Base-by-base conservation (phyloP, 2,329 filamentous ascomycete genomes). In the Fusarium algeriense region DNA sequence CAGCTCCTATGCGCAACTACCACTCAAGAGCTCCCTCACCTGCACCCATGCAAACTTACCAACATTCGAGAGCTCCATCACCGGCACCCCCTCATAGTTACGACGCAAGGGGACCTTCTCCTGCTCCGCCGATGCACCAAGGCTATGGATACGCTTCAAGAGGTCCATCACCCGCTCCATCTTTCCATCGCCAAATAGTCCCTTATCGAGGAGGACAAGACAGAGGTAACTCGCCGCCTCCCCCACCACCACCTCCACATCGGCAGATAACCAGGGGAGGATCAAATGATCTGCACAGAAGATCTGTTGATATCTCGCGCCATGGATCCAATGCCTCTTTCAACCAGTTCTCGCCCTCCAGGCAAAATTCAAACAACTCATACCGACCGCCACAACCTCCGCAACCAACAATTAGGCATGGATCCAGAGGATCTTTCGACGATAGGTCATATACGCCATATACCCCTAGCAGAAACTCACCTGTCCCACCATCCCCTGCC, bases 201-300 rank as follows among this genome's bases (percentile, higher is more conserved):
- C 77, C 75, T 57, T 75, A 73, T 32, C 64, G 69, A 38, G 67
- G 63, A 19, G 73, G 69, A 17, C 64, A 78, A 62, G 76, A 82
- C 23, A 80, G 85, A 46, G 82, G 83, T 40, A 86, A 88, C 43
- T 89, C 89, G 23, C 92, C 92, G 12, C 93, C 94, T 20, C 94
- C 94, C 11, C 94, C 94, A 4, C 91, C 94, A 4, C 94, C 95
- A 0, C 92, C 92, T 12, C 94, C 95, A 10, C 95, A 97, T 70
- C 91, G 94, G 11, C 93, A 94, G 80, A 86, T 84, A 23, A 75
- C 71, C 76, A 81, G 57, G 70, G 78, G 60, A 35, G 76, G 76
- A 13, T 85, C 84, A 3, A 80, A 80, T 20, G 76, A 80, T 41
- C 79, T 83, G 0, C 82, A 83, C 50, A 77, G 77, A 9, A 77